Conservation (phyloP, 208 protist species). For the Wallacemonas sp. region DNA sequence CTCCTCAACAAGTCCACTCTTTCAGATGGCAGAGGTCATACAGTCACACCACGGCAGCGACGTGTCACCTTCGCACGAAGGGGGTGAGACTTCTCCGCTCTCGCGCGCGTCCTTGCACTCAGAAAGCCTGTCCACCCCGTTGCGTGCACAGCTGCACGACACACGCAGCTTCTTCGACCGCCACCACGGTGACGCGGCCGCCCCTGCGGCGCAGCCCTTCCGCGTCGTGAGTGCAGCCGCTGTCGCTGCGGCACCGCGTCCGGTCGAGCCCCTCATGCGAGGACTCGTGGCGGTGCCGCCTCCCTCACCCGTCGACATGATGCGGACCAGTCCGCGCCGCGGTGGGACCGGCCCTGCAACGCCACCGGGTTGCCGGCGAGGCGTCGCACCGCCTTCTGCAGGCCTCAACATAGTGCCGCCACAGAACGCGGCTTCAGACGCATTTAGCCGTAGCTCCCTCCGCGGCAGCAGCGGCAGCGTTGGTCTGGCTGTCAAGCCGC, state of each 20-base stretch:
- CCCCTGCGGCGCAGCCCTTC: not conserved
- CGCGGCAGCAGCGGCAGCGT: not conserved
- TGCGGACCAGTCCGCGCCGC: too few species aligned
- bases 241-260: not conserved
- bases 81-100: not conserved
- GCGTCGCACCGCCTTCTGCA: too few species aligned
- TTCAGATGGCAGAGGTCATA: not conserved
- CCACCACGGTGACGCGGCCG: not conserved
- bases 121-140: slow-evolving; percentile 2
- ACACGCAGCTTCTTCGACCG: slow-evolving; percentile 8
- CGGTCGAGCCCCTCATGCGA: not conserved
- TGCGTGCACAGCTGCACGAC: slow-evolving; percentile 10
- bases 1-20: not conserved
- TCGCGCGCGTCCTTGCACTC: slow-evolving; percentile 1
- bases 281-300: not conserved
- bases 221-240: not conserved
- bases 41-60: not conserved
- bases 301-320: too few species aligned
- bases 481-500: not conserved
- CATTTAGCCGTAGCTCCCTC: not conserved
- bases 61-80: not conserved
- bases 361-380: too few species aligned
- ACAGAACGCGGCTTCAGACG: too few species aligned
- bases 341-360: too few species aligned
- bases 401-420: too few species aligned